phyloP scores from a whole-genome alignment of 2,329 filamentous ascomycete genomes.

The Alternaria atra region DNA sequence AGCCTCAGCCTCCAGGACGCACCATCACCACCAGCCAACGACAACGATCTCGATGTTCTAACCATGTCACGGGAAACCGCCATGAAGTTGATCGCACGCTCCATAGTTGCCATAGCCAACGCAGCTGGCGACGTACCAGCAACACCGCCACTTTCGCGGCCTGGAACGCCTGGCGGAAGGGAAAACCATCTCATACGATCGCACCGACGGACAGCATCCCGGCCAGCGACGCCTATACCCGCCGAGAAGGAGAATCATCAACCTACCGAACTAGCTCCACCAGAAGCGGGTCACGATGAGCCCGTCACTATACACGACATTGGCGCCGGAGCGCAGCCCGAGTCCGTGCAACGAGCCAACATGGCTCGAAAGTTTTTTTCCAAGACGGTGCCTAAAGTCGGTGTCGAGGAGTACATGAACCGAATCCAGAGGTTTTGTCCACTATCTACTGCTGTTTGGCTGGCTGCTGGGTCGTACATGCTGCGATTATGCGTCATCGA shows the following conservation, averaged over 20 bases:
- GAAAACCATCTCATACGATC: constrained; percentile 37
- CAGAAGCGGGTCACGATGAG: constrained; percentile 61
- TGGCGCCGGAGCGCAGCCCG: constrained; percentile 73
- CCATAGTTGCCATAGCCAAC: constrained; percentile 68
- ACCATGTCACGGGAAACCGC: constrained; percentile 76
- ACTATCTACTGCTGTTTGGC: constrained; percentile 91
- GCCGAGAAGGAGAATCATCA: constrained; percentile 52
- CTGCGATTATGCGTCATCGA: constrained; percentile 79
- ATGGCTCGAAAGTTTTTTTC: constrained; percentile 94
- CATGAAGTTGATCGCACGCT: constrained; percentile 77
- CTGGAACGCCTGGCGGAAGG: constrained; percentile 62
- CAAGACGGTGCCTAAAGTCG: constrained; percentile 83
- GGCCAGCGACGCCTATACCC: constrained; percentile 52
- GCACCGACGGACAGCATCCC: constrained; percentile 49
- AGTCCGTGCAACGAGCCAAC: constrained; percentile 81
- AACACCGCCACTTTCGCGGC: constrained; percentile 74
- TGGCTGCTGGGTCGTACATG: constrained; percentile 88
- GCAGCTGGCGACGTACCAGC: constrained; percentile 81
- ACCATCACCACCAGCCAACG: constrained; percentile 51
- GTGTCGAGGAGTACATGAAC: constrained; percentile 82
- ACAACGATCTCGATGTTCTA: constrained; percentile 71
- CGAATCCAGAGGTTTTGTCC: constrained; percentile 91
- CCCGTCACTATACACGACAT: constrained; percentile 56
- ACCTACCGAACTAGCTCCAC: constrained; percentile 55
- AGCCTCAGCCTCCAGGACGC: constrained; percentile 46